Evolutionary conservation across 83 land plant species (phyloP).

Genomic region (Thuja plicata): DNA sequence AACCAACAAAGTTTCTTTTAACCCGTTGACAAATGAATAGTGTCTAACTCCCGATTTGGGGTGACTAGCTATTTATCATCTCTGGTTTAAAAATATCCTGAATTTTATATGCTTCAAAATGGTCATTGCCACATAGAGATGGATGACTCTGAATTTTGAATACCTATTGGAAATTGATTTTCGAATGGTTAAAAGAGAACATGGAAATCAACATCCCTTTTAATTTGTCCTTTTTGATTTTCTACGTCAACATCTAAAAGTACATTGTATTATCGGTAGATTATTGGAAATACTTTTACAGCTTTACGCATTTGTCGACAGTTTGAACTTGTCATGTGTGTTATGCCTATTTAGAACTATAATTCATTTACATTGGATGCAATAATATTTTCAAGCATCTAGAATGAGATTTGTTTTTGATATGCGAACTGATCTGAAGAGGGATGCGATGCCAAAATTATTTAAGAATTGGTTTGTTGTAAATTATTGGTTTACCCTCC

Average conservation of each 20-base stretch:
- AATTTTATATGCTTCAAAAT: too few species aligned
- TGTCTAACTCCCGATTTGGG: background rate
- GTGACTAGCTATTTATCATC: too few species aligned
- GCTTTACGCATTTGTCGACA: background rate
- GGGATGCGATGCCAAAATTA: background rate
- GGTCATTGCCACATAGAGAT: background rate
- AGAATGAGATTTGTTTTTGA: constrained; percentile 16
- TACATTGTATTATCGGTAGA: background rate
- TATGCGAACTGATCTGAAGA: background rate
- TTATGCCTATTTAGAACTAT: background rate
- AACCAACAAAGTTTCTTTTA: background rate
- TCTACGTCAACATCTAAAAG: background rate
- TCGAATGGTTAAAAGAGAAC: background rate
- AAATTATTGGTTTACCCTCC: background rate
- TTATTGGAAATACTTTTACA: background rate
- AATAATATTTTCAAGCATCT: constrained; percentile 49
- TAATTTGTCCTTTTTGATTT: background rate
- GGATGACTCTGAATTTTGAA: background rate
- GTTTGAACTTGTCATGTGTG: background rate
- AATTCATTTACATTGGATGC: background rate
- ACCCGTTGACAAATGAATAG: background rate
- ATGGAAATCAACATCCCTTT: background rate
- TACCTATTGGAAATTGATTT: background rate
- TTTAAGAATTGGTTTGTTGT: background rate
- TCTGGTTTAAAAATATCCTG: background rate